Evolutionary conservation across 108 stramenopile species (phyloP).

Genomic region (Cylindrotheca fusiformis): DNA sequence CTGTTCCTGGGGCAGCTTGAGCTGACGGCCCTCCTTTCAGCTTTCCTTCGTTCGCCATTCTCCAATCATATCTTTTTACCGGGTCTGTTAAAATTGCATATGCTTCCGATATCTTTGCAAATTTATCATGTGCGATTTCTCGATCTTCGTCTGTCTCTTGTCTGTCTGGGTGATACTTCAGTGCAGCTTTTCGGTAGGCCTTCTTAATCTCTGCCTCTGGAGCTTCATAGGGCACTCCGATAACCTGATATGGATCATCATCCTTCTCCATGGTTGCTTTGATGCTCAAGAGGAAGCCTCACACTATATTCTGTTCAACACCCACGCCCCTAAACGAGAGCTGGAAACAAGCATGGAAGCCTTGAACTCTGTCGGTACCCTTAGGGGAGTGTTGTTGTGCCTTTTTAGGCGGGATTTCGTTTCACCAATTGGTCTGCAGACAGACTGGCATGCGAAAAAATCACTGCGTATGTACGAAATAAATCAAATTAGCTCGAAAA

Average conservation of each 20-base stretch:
- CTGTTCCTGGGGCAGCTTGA: too few relatives aligned
- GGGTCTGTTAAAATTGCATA: conserved; percentile 71
- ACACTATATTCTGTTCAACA: too few relatives aligned
- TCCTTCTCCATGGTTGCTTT: conserved; percentile 69
- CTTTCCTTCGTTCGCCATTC: conserved; percentile 11
- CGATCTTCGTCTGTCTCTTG: conserved; percentile 37
- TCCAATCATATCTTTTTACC: conserved; percentile 36
- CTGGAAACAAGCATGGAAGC: too few relatives aligned
- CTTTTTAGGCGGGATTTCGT: too few relatives aligned
- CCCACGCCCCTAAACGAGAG: too few relatives aligned
- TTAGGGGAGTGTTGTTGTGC: too few relatives aligned
- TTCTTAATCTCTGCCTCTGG: conserved; percentile 68
- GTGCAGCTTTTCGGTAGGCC: conserved; percentile 58
- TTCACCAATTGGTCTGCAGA: too few relatives aligned
- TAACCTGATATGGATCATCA: conserved; percentile 75
- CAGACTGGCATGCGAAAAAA: too few relatives aligned
- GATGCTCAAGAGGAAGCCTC: too few relatives aligned
- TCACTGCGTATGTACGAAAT: too few relatives aligned
- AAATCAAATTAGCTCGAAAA: too few relatives aligned
- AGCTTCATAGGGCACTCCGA: conserved; percentile 52
- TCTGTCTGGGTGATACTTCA: conserved; percentile 40
- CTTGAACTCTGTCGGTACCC: too few relatives aligned
- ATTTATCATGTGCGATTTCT: conserved; percentile 60
- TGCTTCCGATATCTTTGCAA: conserved; percentile 65
- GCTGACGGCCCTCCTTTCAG: conserved; percentile 3